Base-by-base conservation (phyloP, 768 basidiomycete species). In the Leccinum subtestaceum region DNA sequence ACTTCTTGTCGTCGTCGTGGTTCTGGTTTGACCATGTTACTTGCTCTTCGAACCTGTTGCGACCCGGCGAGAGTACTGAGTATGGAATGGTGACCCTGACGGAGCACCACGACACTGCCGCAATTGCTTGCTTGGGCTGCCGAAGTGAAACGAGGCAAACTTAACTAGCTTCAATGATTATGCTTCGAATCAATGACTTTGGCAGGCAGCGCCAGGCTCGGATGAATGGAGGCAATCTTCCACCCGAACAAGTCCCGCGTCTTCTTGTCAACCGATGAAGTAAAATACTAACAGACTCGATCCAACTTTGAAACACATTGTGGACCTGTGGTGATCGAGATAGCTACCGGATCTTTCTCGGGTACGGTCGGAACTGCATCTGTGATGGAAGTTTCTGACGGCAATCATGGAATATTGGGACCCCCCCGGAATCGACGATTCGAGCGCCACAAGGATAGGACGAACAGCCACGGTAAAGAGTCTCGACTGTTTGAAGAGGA, bases 361-460 rank as follows among this genome's bases (percentile, higher is more conserved):
- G 13, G 13, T 47, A 13, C 38, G 27, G 29, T 31, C 47, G 55
- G 55, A 25, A n/a, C 34, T 56, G 45, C 34, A 53, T 54, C 13
- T 15, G 31, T 21, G 21, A 47, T 12, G 36, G 15, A 13, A 43
- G 21, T 32, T 32, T 21, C 19, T 34, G 47, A 34, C 52, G 64
- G 63, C 36, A 55, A 68, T 63, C 63, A 56, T 65, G 38, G 45
- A 17, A 50, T 11, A n/a, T 56, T 32, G 29, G 8, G 32, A 15
- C 53, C 34, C 9, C 53, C 34, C 9, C 49, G 13, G 36, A 15
- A 27, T 31, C 17, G 11, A 40, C 17, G n/a, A 47, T 47, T 47
- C 29, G n/a, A 38, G 31, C 60, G 63, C 66, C 64, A 66, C 57
- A 56, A 57, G 45, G 55, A 34, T 25, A 29, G n/a, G 19, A 21